Evolutionary conservation across 2,329 filamentous ascomycete species (phyloP).

Genomic region (Teratosphaeria epicoccoides): DNA sequence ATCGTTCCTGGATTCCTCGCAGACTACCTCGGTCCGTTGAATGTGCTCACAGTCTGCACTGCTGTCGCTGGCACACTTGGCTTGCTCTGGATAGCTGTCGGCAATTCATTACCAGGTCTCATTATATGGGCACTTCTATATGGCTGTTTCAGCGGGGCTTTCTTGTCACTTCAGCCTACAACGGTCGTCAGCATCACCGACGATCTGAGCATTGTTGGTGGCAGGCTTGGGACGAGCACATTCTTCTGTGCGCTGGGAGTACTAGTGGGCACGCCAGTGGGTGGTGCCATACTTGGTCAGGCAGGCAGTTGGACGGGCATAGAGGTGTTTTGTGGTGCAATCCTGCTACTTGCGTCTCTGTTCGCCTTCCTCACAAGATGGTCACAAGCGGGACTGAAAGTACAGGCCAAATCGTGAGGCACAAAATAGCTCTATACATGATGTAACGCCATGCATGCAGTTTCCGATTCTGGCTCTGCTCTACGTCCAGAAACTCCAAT

Average conservation of each 20-base stretch:
- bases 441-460: too few relatives aligned
- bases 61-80: constrained; percentile 29
- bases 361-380: constrained; percentile 11
- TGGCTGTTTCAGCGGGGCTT: constrained; percentile 14
- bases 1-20: constrained; percentile 46
- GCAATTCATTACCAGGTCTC: constrained; percentile 4
- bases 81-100: constrained; percentile 11
- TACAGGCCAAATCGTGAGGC: background rate
- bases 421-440: too few relatives aligned
- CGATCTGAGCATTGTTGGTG: constrained; percentile 13
- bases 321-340: constrained; percentile 11
- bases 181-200: constrained; percentile 11
- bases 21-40: constrained; percentile 39
- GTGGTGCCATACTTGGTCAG: constrained; percentile 7
- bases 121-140: constrained; percentile 15
- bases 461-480: too few relatives aligned
- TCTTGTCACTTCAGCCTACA: constrained; percentile 11
- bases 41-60: constrained; percentile 30
- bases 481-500: background rate
- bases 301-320: constrained; percentile 9
- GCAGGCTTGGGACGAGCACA: constrained; percentile 12
- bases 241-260: constrained; percentile 10
- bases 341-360: constrained; percentile 6
- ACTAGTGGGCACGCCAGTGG: constrained; percentile 14
- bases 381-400: constrained; percentile 5